Evolutionary conservation across 345 rosid genomes (phyloP), one percentile per base, ranked within the genome.

Genomic region (Toxicodendron radicans): DNA sequence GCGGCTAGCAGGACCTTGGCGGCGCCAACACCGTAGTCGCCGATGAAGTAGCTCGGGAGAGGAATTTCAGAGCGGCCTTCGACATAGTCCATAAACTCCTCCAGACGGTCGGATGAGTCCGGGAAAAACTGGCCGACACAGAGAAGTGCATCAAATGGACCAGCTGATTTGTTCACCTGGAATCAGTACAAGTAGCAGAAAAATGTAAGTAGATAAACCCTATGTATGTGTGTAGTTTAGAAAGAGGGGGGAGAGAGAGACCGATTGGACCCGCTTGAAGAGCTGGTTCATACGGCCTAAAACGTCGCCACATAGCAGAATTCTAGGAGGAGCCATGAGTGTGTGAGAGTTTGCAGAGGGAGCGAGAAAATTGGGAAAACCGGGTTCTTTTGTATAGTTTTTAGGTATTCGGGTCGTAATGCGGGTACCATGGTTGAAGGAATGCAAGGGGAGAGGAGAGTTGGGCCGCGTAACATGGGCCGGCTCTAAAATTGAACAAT

Each of bases 111-210:
- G 60, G 80, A 66, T 11, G 87, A 78, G 76, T 86, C 94, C 0
- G 97, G 93, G 53, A 95, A 92, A 85, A 92, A 95, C 81, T 92
- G 97, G 2, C 97, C 97, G 41, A 85, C 94, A 80, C 95, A 92
- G 23, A 95, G 63, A 35, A 95, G 84, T 18, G 88, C 90, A 56
- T 92, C 95, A 76, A 95, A 95, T 30, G 92, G 99, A 20, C 99
- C 90, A 0, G 95, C 89, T 4, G 94, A 87, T 78, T 90, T 92
- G 79, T 83, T 95, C 66, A 88, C 99, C 97, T 89, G 81, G 41
- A 46, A 51, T 58, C 54, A 58, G 18, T 43, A 71, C 41, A 45
- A 38, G 9, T 0, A 6, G 5, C 5, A 27, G 30, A 27, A 27
- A 38, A 38, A 24, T 24, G 43, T 71, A 46, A 71, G 65, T 58